A percentile compares a stretch with the other conserved stretches of the same genome.
phyloP scores from a whole-genome alignment of 176 grass and related monocot species.

The Chrysopogon serrulatus region DNA sequence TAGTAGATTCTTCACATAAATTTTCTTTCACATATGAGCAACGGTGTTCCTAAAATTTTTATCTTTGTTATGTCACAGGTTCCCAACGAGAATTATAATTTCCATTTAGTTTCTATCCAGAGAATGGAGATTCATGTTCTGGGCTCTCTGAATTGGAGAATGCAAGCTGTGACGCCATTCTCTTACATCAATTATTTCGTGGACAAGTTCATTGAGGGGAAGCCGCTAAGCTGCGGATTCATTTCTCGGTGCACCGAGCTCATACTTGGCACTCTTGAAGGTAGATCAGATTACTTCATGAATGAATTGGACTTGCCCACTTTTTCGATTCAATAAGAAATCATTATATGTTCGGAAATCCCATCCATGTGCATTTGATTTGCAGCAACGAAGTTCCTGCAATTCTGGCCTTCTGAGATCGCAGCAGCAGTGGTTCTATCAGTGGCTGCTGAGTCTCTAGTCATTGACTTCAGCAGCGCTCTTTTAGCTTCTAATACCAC shows the following conservation, averaged over 20 bases:
- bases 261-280: constrained; percentile 58
- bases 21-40: neutral
- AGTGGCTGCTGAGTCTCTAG: constrained; percentile 23
- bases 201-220: constrained; percentile 57
- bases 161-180: constrained; percentile 80
- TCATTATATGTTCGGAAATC: neutral
- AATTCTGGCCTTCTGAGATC: constrained; percentile 76
- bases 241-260: constrained; percentile 47
- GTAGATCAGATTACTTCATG: constrained; percentile 24
- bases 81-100: constrained; percentile 31
- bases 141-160: constrained; percentile 64
- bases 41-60: neutral
- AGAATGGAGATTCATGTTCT: constrained; percentile 76
- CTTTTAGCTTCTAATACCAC: constrained; percentile 36
- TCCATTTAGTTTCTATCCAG: constrained; percentile 38
- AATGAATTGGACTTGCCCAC: neutral
- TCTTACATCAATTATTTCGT: constrained; percentile 75
- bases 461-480: constrained; percentile 22
- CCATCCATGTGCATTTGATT: constrained; percentile 24
- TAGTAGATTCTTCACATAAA: neutral
- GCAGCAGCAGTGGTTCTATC: constrained; percentile 55
- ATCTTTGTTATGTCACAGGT: constrained; percentile 32
- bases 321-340: neutral
- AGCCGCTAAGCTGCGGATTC: constrained; percentile 9
- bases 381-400: constrained; percentile 65